phyloP scores from a whole-genome alignment of 2,329 filamentous ascomycete genomes.

The Fonsecaea pedrosoi region DNA sequence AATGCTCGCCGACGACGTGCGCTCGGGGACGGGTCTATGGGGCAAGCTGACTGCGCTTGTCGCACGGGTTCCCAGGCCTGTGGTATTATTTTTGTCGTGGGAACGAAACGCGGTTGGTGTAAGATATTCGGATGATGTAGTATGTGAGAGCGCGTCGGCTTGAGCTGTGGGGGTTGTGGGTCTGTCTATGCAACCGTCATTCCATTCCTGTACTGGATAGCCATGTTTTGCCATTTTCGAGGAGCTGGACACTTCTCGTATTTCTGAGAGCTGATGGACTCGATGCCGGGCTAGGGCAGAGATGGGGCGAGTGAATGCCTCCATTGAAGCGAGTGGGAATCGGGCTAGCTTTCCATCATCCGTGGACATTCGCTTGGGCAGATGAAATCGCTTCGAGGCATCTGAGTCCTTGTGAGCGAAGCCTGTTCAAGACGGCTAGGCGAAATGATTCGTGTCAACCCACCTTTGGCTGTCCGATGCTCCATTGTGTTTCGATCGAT shows the following conservation, averaged over 20 bases:
- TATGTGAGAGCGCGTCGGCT: constrained; percentile 29
- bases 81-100: constrained; percentile 6
- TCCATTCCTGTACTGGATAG: constrained; percentile 16
- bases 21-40: constrained; percentile 34
- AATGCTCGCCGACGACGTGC: constrained; percentile 38
- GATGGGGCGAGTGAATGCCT: constrained; percentile 31
- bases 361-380: constrained; percentile 28
- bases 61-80: constrained; percentile 31
- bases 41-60: constrained; percentile 39
- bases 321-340: constrained; percentile 29
- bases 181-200: constrained; percentile 28
- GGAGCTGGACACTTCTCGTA: constrained; percentile 37
- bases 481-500: constrained; percentile 21
- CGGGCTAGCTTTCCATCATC: constrained; percentile 28
- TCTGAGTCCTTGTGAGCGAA: constrained; percentile 26
- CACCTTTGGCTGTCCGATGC: constrained; percentile 27
- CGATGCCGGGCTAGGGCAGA: constrained; percentile 35
- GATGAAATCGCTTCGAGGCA: constrained; percentile 19
- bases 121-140: constrained; percentile 33
- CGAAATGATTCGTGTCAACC: not conserved
- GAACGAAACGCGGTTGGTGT: constrained; percentile 27
- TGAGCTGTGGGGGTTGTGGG: constrained; percentile 21
- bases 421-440: not conserved
- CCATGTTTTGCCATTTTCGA: constrained; percentile 23
- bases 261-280: constrained; percentile 36